Conservation (phyloP, 306 rosid species). For the Amphicarpaea edgeworthii region DNA sequence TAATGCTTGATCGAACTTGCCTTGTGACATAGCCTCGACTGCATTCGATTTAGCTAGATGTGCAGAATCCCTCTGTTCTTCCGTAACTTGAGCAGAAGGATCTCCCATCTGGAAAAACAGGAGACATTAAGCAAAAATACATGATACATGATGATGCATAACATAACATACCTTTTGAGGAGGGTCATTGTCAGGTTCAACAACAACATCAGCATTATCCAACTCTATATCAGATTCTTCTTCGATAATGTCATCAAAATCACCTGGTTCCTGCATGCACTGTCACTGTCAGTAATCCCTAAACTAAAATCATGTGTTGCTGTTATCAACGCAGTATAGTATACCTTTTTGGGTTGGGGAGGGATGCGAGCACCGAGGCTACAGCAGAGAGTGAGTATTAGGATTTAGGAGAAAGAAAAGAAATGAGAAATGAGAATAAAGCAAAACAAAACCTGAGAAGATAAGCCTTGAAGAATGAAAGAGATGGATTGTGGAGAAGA, state of each 20-base stretch:
- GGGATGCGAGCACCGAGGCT: constrained; percentile 85
- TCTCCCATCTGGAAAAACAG: constrained; percentile 71
- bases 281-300: not conserved
- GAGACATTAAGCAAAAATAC: not conserved
- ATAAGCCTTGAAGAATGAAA: constrained; percentile 82
- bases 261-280: constrained; percentile 49
- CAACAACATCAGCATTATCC: constrained; percentile 67
- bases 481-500: constrained; percentile 67
- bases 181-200: constrained; percentile 80
- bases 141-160: not conserved
- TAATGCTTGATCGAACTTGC: constrained; percentile 73
- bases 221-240: constrained; percentile 84
- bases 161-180: constrained; percentile 65
- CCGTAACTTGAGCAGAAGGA: constrained; percentile 67
- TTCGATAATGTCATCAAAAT: constrained; percentile 48
- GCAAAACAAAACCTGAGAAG: constrained; percentile 57
- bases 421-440: not conserved
- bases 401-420: not conserved
- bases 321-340: too few species aligned
- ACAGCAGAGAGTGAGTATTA: not conserved
- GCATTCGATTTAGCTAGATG: constrained; percentile 72
- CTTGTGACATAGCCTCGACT: constrained; percentile 62
- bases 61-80: constrained; percentile 72
- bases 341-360: constrained; percentile 58
- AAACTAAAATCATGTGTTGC: not conserved